Base-by-base conservation (phyloP, 163 green algal species). In the Volvox carteri region DNA sequence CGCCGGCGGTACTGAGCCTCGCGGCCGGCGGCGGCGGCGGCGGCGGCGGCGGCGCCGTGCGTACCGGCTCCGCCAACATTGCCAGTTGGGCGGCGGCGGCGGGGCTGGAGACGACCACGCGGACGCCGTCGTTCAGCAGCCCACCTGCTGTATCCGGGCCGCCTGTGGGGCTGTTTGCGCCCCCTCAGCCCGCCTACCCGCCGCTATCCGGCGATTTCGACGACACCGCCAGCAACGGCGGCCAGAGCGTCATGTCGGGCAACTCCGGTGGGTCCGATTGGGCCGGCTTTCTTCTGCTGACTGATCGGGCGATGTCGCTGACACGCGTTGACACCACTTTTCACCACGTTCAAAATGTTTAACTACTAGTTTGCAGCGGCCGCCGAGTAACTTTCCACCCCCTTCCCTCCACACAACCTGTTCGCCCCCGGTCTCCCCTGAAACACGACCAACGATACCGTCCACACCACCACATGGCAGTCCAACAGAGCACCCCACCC, bases 141-240 rank as follows among this genome's bases (percentile, higher is more conserved):
- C 33, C 35, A 33, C 30, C 65, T 6, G 8, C 16, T 28, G 1
- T 39, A 5, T 39, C 28, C 2, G 65, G 65, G 12, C 30, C 39
- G 39, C 70, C 37, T 4, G 23, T 39, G 41, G 70, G 70, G 28
- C n/a, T 75, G 33, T 78, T 78, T 19, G 70, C 37, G 37, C 70
- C 70, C 18, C 70, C 70, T 9, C 70, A 78, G 70, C 39, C 7
- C 9, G 70, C 70, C 16, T 78, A 81, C 25, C 73, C 44, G 3
- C 25, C 44, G 25, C 5, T 50, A 14, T 11, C 25, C 8, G 73
- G 48, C 18, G 75, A 84, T 16, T 84, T 84, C 33, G 83, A 88
- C 48, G 83, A 88, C 37, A 56, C 48, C 2, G 68, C 37, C 5
- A 88, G 83, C 37, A 77, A 88, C 14, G 83, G 83, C 48, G 83